Conservation (phyloP, 2,329 filamentous ascomycete species). For the Phialophora expanda region DNA sequence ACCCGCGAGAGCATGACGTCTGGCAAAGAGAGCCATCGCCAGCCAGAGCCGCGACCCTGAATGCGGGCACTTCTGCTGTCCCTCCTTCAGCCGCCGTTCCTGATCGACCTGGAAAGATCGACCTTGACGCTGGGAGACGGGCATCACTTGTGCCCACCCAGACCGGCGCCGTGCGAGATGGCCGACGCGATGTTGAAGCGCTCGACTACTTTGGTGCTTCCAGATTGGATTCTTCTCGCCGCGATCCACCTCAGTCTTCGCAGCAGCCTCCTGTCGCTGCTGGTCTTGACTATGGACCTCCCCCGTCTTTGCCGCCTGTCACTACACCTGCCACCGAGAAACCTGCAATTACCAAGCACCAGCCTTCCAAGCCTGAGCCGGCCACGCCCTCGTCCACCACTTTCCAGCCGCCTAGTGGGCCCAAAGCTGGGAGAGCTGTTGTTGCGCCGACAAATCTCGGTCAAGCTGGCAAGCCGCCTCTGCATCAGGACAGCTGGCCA, state of each 20-base stretch:
- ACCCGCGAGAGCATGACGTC: conserved; percentile 41
- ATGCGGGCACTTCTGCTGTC: conserved; percentile 19
- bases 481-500: conserved; percentile 26
- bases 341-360: conserved; percentile 17
- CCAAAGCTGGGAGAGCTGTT: conserved; percentile 49
- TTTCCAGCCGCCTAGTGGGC: conserved; percentile 51
- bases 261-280: conserved; percentile 30
- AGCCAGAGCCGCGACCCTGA: conserved; percentile 38
- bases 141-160: conserved; percentile 30
- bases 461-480: conserved; percentile 25
- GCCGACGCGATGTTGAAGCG: conserved; percentile 36
- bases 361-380: conserved; percentile 24
- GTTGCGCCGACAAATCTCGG: conserved; percentile 8
- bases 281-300: conserved; percentile 40
- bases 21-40: conserved; percentile 50
- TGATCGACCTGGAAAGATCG: conserved; percentile 32
- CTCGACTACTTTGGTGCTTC: conserved; percentile 38
- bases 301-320: conserved; percentile 34
- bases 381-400: conserved; percentile 25
- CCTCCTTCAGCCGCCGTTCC: conserved; percentile 24
- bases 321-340: conserved; percentile 34
- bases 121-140: conserved; percentile 30
- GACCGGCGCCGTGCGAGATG: conserved; percentile 27
- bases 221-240: conserved; percentile 25
- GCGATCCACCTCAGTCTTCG: conserved; percentile 25